Base-by-base conservation (phyloP, 352 stramenopile genomes). In the Thraustotheca clavata region DNA sequence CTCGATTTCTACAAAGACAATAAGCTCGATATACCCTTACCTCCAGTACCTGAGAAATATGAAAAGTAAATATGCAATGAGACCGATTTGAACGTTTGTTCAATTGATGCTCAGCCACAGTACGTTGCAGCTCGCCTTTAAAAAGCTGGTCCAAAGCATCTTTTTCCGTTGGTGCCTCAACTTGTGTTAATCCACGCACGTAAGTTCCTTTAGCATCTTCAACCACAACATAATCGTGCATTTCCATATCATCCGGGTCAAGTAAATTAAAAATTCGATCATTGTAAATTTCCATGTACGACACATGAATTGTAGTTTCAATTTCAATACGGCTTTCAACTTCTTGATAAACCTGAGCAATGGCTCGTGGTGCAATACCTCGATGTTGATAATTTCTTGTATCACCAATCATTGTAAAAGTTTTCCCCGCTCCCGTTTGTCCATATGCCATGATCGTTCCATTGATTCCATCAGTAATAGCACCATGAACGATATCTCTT, bases 201-300 rank as follows among this genome's bases (percentile, higher is more conserved):
- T 86, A 88, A 31, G 87, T 92, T 6, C 87, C 89, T 18, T 70
- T 63, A 0, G 77, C 62, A 34, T 96, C 87, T 47, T 97, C 87
- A 24, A 88, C 85, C 6, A 96, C 83, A n/a, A 89, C 79, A 12
- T 91, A 77, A 9, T 96, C 85, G 31, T 69, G 72, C 14, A 69
- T 63, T 31, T 70, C 49, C 2, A 24, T 18, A 2, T 67, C 67
- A 24, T 22, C 33, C 50, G 59, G 33, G 35, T 74, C 72, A 2
- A 98, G 74, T 6, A 98, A 68, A 68, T 98, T 92, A 71, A 91
- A 97, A 57, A 98, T 96, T 29, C 83, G 83, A 59, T 98, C 93
- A 71, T 98, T 98, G 70, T 98, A 98, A 67, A 98, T 98, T 75
- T 98, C 93, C 80, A 98, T 91, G 77, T 98, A 98, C 49, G 89